A percentile compares a stretch with the other conserved stretches of the same genome.
Evolutionary conservation across 2,329 filamentous ascomycete species (phyloP).

Genomic region (Nigrospora oryzae): DNA sequence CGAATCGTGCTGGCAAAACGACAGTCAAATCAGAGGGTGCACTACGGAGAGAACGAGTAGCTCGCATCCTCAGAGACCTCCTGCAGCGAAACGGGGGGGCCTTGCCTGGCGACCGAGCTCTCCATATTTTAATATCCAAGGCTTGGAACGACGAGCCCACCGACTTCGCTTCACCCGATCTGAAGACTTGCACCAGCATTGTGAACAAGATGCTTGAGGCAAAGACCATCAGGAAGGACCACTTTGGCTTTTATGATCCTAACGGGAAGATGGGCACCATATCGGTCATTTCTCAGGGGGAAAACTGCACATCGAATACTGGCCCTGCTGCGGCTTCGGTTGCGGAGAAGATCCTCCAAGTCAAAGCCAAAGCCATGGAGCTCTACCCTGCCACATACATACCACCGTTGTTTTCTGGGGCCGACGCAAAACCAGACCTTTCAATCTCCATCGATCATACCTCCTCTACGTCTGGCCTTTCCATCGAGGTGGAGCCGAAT

Average conservation of each 20-base stretch:
- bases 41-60: background rate
- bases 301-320: background rate
- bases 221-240: background rate
- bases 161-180: conserved; percentile 27
- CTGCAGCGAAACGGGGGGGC: conserved; percentile 33
- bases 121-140: conserved; percentile 38
- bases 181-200: conserved; percentile 13
- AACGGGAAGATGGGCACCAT: background rate
- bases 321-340: background rate
- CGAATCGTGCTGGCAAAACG: too few species aligned
- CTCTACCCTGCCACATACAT: conserved; percentile 4
- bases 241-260: background rate
- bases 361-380: conserved; percentile 5
- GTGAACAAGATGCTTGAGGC: conserved; percentile 15
- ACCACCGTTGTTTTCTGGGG: conserved; percentile 1
- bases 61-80: conserved; percentile 12
- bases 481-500: background rate
- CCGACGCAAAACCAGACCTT: background rate
- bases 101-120: conserved; percentile 39
- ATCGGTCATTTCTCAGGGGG: background rate
- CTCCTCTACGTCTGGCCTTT: background rate
- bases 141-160: conserved; percentile 34
- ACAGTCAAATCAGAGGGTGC: background rate
- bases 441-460: background rate
- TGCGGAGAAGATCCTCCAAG: background rate